These are phyloP conservation scores for Paecilomyces formosus DNA, from an alignment of 2,329 filamentous ascomycete species.

Conservation along the genomic window DNA sequence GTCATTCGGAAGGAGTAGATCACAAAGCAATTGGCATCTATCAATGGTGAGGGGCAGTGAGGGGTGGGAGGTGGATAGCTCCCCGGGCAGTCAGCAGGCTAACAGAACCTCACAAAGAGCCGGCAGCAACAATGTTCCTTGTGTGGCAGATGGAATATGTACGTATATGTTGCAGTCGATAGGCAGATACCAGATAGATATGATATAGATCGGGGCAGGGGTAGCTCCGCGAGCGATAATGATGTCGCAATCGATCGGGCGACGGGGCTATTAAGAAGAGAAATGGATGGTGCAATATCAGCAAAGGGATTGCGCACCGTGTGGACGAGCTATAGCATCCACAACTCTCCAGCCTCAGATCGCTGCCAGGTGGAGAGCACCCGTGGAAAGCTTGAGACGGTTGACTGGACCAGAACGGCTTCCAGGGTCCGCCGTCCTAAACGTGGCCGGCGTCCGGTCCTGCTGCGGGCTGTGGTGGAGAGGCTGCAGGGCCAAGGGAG, in stretches of 20 bases:
- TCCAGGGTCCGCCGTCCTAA: not conserved
- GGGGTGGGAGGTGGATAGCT: slow-evolving; percentile 1
- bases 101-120: not conserved
- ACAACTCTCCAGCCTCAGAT: not conserved
- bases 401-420: not conserved
- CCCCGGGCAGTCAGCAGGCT: not conserved
- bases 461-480: not conserved
- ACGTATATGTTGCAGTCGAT: too few relatives aligned
- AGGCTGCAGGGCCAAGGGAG: not conserved
- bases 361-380: slow-evolving; percentile 6
- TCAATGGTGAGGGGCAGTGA: slow-evolving; percentile 2
- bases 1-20: slow-evolving; percentile 25
- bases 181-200: not conserved
- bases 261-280: not conserved
- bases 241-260: slow-evolving; percentile 14
- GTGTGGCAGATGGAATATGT: not conserved
- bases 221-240: not conserved
- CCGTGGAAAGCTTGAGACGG: not conserved
- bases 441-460: not conserved
- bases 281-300: slow-evolving; percentile 14
- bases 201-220: not conserved
- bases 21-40: not conserved
- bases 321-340: slow-evolving; percentile 1
- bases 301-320: slow-evolving; percentile 1
- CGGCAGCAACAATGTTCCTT: not conserved